Percentiles rank a stretch among this genome's conserved stretches.
Evolutionary conservation across 306 rosid genomes (phyloP).

Genomic region (Begonia loranthoides): DNA sequence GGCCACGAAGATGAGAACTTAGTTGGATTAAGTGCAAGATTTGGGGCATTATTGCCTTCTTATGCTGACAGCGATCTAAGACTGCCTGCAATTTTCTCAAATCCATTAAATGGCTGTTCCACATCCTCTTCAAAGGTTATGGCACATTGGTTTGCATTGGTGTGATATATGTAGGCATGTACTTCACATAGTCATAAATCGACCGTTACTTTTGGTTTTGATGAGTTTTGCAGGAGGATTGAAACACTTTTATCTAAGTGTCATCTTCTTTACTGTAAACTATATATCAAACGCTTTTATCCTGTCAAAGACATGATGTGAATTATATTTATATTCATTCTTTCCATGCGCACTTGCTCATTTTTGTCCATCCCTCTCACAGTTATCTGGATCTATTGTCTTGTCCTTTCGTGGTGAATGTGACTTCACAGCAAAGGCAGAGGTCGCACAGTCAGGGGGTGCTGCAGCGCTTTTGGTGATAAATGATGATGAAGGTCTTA

Average conservation of each 20-base stretch:
- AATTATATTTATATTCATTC: no score
- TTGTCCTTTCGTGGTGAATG: slow-evolving; percentile 66
- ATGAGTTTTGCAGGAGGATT: no score
- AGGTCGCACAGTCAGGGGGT: slow-evolving; percentile 49
- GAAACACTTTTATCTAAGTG: no score
- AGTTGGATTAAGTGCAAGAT: slow-evolving; percentile 47
- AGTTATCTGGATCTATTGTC: slow-evolving; percentile 67
- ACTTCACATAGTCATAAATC: no score
- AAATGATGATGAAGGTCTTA: slow-evolving; percentile 51
- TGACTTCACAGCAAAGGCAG: slow-evolving; percentile 68
- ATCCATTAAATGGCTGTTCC: slow-evolving; percentile 62
- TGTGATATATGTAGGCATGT: no score
- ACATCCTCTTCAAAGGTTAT: slow-evolving; percentile 43
- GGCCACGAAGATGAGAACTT: slow-evolving; percentile 26
- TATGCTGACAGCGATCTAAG: slow-evolving; percentile 14
- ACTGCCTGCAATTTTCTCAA: slow-evolving; percentile 30
- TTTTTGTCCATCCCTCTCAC: slow-evolving; percentile 7
- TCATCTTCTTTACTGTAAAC: no score
- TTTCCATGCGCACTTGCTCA: no score
- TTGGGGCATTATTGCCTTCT: slow-evolving; percentile 55
- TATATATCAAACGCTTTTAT: no score
- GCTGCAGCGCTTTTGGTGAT: slow-evolving; percentile 57
- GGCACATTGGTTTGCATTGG: not conserved
- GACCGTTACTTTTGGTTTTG: no score
- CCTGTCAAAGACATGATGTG: no score